Base-by-base conservation (phyloP, 1,139 yeast genomes). In the Hemisphaericaspora subhashii region DNA sequence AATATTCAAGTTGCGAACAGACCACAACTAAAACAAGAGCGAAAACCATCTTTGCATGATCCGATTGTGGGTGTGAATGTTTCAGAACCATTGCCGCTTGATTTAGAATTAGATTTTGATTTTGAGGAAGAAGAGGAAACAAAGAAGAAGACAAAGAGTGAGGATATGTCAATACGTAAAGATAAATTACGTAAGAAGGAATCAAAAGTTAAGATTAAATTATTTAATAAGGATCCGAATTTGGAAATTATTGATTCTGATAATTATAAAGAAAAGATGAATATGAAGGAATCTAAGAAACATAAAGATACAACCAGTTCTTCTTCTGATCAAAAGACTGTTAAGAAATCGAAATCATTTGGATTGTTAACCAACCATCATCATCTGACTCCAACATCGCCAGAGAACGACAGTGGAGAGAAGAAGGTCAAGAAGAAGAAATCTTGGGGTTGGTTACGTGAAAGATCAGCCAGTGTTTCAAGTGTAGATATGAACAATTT, bases 371-470 rank as follows among this genome's bases (percentile, higher is more conserved):
- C 36, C 15, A 20, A 1, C 14, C 36, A 1, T 29, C 41, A 12
- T 10, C 34, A 10, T n/a, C n/a, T n/a, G n/a, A n/a, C n/a, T n/a
- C 13, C 25, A 23, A 21, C 30, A 12, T 27, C 18, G n/a, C n/a
- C n/a, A n/a, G n/a, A n/a, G n/a, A n/a, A n/a, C n/a, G 35, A 24
- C 13, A 29, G 11, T 8, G 24, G 12, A 14, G 45, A 37, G 16
- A 61, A 59, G 43, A 52, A 50, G 31, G 48, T 60, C 41, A 62
- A 60, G 46, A 66, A 63, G 56, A 67, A 67, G 51, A 63, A 62
- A 46, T 63, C 68, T 7, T 67, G 72, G 74, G 60, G 62, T 11
- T 68, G 73, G 74, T 49, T 66, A 34, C 64, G 64, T 40, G 73
- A 66, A 23, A 57, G 69, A 40, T 58, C 68, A 1, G 51, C 55